Evolutionary conservation across 1,284 basidiomycete genomes (phyloP), one percentile per base, ranked within the genome.

Genomic region (Phellopilus nigrolimitatus): DNA sequence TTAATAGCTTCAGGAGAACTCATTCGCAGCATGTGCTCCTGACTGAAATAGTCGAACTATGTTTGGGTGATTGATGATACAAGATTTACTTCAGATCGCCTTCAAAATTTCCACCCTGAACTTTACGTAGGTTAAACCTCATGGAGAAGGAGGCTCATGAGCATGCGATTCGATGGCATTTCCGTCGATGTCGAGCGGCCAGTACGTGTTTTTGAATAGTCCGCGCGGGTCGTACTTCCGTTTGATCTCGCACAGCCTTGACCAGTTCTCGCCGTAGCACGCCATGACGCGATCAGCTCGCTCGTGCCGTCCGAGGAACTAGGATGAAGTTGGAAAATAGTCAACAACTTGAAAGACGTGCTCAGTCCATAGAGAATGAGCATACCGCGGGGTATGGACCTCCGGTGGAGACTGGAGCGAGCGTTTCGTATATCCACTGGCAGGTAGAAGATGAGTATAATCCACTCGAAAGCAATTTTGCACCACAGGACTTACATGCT

Each of bases 251-350:
- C 73, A 68, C 3, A 94, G 71, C 19, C 84, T 77, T 1, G 70
- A 63, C 82, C 88, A 93, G 63, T 86, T 88, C 47, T 75, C 72
- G 8, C 84, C 83, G 60, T 81, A 92, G 60, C 79, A 88, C 0
- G 78, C 78, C 56, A 79, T 81, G 37, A 78, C 76, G 15, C 83
- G 80, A 19, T 74, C 68, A 1, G 80, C 72, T 0, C 74, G 71
- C 63, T 90, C 88, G 50, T 79, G 75, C 15, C 85, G 75, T 15
- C 84, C 85, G 40, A 91, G 71, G 75, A 93, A 92, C 90, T 92
- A 64, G 37, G 25, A 0, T 31, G 15, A 57, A 53, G 58, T 56
- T 47, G 57, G 54, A 54, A 15, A 51, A 38, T 45, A 58, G 53
- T 17, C 34, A 47, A 53, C 57, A 52, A 56, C 56, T 45, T 37